phyloP scores from a whole-genome alignment of 768 basidiomycete species.

The Suillus cothurnatus region DNA sequence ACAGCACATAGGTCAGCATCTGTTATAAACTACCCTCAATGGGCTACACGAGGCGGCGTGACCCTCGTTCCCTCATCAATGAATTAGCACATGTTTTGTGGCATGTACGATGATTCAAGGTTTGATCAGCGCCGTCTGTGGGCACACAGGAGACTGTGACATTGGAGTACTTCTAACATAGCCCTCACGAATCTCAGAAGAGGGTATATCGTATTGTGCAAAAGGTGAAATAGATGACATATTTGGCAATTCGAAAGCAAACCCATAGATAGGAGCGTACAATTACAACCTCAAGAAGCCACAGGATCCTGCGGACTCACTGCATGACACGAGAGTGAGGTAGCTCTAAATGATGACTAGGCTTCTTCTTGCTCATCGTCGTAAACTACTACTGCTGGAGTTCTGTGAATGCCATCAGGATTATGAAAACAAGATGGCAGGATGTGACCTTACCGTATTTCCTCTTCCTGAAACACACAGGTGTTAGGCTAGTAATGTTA shows the following conservation, averaged over 20 bases:
- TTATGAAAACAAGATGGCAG: background rate
- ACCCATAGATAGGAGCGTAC: conserved; percentile 1
- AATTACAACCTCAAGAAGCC: conserved; percentile 4
- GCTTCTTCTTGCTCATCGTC: conserved; percentile 23
- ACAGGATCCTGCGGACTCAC: background rate
- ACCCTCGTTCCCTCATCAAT: conserved; percentile 1
- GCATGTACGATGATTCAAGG: background rate
- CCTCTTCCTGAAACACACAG: conserved; percentile 31
- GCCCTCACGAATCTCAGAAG: background rate
- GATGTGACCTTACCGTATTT: conserved; percentile 34
- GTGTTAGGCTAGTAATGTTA: conserved; percentile 3
- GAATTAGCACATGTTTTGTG: conserved; percentile 1
- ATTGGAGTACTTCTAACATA: background rate
- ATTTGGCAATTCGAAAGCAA: background rate
- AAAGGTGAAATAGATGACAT: conserved; percentile 2
- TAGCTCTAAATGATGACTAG: background rate
- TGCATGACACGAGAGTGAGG: background rate
- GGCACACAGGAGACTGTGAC: conserved; percentile 2
- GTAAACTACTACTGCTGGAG: conserved; percentile 34
- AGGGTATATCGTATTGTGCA: background rate
- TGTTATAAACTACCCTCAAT: conserved; percentile 1
- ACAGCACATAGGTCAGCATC: background rate
- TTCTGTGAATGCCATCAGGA: conserved; percentile 15
- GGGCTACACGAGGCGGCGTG: conserved; percentile 1
- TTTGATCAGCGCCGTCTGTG: background rate